Percentiles rank a stretch among this genome's conserved stretches.
phyloP scores from a whole-genome alignment of 441 rosid species.

The Breynia disticha region DNA sequence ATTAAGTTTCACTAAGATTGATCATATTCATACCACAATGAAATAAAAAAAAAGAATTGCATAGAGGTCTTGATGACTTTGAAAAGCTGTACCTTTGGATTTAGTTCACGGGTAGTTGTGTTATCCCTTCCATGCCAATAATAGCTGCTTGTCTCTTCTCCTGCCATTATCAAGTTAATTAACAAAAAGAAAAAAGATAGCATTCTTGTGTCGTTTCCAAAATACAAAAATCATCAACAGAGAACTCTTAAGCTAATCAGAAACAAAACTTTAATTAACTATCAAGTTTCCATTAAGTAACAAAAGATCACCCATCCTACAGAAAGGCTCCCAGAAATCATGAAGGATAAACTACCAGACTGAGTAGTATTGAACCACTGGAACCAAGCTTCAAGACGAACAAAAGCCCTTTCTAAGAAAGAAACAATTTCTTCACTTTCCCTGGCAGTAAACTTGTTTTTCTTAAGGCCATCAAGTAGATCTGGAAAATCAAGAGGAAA shows the following conservation, averaged over 20 bases:
- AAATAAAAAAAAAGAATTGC: background rate
- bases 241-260: background rate
- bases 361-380: constrained; percentile 94
- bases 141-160: constrained; percentile 68
- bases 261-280: background rate
- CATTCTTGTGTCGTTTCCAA: background rate
- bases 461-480: constrained; percentile 57
- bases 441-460: constrained; percentile 44
- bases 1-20: too few species aligned
- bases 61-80: constrained; percentile 4
- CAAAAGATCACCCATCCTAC: background rate
- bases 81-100: constrained; percentile 66
- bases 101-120: constrained; percentile 64
- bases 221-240: background rate
- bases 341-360: constrained; percentile 36
- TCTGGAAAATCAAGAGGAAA: constrained; percentile 36
- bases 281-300: background rate
- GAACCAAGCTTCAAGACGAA: constrained; percentile 96
- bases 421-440: constrained; percentile 64
- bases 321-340: background rate
- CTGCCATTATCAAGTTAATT: constrained; percentile 23
- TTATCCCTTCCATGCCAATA: constrained; percentile 98
- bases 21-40: background rate
- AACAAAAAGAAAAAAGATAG: constrained; percentile 5
- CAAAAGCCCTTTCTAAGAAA: constrained; percentile 66